These are phyloP conservation scores for Pyricularia grisea DNA, from an alignment of 2,329 filamentous ascomycete genomes.

Conservation along the genomic window DNA sequence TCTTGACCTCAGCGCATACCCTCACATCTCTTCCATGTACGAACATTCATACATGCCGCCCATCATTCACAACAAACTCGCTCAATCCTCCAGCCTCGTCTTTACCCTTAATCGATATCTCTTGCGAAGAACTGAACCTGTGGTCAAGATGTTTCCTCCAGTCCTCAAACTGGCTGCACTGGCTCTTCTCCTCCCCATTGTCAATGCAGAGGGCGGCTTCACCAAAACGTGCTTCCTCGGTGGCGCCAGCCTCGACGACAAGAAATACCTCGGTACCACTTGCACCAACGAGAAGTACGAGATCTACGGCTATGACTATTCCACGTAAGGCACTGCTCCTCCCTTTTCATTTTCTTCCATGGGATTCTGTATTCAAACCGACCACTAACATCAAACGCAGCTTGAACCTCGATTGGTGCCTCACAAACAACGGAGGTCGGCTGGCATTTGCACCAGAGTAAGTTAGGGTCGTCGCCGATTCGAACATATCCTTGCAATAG, in stretches of 20 bases:
- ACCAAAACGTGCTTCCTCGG: conserved; percentile 1
- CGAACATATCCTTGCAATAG: not conserved
- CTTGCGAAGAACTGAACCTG: not conserved
- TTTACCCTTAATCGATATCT: not conserved
- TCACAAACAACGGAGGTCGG: conserved; percentile 16
- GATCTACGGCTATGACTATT: conserved; percentile 27
- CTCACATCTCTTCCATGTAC: no score
- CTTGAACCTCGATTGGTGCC: conserved; percentile 24
- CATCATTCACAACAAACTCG: no score
- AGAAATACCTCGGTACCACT: not conserved
- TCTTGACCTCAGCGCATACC: no score
- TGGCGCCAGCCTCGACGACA: not conserved
- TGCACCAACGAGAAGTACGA: conserved; percentile 1
- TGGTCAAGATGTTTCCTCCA: not conserved
- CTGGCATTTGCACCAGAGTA: conserved; percentile 14
- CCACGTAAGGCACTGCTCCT: conserved; percentile 17
- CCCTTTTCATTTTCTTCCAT: not conserved
- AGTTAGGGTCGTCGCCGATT: not conserved
- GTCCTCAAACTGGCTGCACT: not conserved
- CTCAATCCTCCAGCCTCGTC: not conserved
- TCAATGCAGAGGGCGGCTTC: not conserved
- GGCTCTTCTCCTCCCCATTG: not conserved
- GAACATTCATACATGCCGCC: no score
- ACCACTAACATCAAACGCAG: conserved; percentile 12
- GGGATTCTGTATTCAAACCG: not conserved